Evolutionary conservation across 371 early-diverging fungal species (phyloP).

Genomic region (Apophysomyces ossiformis): DNA sequence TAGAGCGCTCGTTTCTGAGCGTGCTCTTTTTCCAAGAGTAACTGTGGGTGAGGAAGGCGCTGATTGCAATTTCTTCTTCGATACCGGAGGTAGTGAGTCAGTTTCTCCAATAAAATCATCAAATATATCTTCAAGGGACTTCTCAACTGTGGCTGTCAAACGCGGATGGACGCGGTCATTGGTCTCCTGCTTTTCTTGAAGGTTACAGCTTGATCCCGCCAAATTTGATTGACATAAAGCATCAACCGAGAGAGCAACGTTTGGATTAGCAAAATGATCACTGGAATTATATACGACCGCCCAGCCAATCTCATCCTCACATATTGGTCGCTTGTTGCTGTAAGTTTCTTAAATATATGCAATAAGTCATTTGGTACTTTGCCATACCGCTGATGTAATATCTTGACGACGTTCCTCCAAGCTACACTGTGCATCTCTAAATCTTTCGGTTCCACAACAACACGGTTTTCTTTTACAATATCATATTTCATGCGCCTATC

Average conservation of each 20-base stretch:
- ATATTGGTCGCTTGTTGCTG: conserved; percentile 11
- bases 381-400: background rate
- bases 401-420: background rate
- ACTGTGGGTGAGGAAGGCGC: background rate
- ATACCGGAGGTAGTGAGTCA: background rate
- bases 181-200: background rate
- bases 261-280: background rate
- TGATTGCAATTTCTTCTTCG: background rate
- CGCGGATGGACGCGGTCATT: background rate
- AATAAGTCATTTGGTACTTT: background rate
- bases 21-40: background rate
- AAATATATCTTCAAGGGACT: background rate
- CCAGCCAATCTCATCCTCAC: conserved; percentile 12
- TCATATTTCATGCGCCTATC: background rate
- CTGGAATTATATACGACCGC: conserved; percentile 15
- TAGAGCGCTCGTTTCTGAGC: background rate
- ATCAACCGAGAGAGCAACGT: background rate
- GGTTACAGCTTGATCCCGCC: no score
- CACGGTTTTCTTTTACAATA: background rate
- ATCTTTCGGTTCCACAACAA: background rate
- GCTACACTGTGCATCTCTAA: background rate
- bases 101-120: background rate
- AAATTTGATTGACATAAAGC: no score
- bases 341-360: background rate
- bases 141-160: background rate